Base-by-base conservation (phyloP, 164 flowering plant genomes). In the Tinospora cordifolia region DNA sequence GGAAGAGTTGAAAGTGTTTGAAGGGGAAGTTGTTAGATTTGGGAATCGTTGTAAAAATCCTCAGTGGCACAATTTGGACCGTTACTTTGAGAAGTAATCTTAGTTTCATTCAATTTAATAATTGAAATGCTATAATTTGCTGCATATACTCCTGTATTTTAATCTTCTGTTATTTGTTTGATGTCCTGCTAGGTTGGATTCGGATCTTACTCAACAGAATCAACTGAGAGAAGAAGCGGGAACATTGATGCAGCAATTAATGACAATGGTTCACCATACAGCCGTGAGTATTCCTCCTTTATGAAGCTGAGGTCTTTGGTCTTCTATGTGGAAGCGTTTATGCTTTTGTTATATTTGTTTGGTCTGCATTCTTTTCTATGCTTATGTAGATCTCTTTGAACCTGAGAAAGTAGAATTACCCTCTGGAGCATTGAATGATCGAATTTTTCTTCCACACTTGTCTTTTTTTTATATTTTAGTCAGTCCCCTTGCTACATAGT, bases 31-130 rank as follows among this genome's bases (percentile, higher is more conserved):
- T 39, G 84, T 92, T 58, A 89, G 98, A 12, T 92, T 92, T 82
- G 98, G 98, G 67, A 88, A 92, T 80, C 91, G 93, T 15, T 92
- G 98, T 79, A 92, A 86, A 84, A 96, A 92, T 84, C 94, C 94
- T 75, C 94, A 92, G 71, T 92, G 91, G 90, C 98, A 92, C 81
- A 80, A 88, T 75, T 81, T 92, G 81, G 90, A 87, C 58, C 91
- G 96, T 24, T 92, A 87, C 69, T 88, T 92, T 79, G 92, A 84
- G 67, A 90, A 87, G 98, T 92, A 87, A 80, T 70, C 19, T 19
- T 8, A 44, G 54, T 58, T 14, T 19, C 68, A 14, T 76, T 19
- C 68, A 73, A 13, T 19, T 27, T 59, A 51, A 12, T 30, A 30
- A 30, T 30, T 30, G 2, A 30, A 30, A 30, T 26, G 73, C 68